These are phyloP conservation scores for Chlorella sorokiniana DNA, from an alignment of 139 green algal genomes.

Conservation along the genomic window DNA sequence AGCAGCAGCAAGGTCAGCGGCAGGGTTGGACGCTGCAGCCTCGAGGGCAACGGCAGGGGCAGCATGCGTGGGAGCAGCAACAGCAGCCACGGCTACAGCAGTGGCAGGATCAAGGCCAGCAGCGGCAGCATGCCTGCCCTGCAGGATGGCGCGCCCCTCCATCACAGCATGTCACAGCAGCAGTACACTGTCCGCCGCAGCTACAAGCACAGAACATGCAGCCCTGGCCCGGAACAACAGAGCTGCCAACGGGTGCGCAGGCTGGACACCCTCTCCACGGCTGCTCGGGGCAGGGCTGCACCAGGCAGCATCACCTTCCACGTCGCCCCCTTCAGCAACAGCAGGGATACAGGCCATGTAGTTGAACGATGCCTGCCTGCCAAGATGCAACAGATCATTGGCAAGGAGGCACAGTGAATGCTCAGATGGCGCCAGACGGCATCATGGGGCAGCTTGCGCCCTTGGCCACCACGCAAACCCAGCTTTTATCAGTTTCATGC, in stretches of 20 bases:
- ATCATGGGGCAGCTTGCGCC: too few relatives aligned
- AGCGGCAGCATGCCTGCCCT: background rate
- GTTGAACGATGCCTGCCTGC: too few relatives aligned
- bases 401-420: too few relatives aligned
- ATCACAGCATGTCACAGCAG: background rate
- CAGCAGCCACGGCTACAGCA: background rate
- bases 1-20: background rate
- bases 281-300: too few relatives aligned
- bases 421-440: too few relatives aligned
- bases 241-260: background rate
- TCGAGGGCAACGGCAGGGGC: background rate
- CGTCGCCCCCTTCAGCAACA: too few relatives aligned
- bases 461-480: too few relatives aligned
- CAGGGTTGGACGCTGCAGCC: background rate
- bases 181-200: background rate
- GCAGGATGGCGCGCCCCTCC: background rate
- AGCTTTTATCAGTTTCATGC: too few relatives aligned
- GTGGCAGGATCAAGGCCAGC: background rate
- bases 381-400: too few relatives aligned
- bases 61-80: background rate
- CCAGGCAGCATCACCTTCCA: too few relatives aligned
- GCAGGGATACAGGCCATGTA: too few relatives aligned
- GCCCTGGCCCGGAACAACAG: background rate
- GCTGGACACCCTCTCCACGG: too few relatives aligned
- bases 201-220: background rate